Base-by-base conservation (phyloP, 2,329 filamentous ascomycete species). In the Alternaria conjuncta region DNA sequence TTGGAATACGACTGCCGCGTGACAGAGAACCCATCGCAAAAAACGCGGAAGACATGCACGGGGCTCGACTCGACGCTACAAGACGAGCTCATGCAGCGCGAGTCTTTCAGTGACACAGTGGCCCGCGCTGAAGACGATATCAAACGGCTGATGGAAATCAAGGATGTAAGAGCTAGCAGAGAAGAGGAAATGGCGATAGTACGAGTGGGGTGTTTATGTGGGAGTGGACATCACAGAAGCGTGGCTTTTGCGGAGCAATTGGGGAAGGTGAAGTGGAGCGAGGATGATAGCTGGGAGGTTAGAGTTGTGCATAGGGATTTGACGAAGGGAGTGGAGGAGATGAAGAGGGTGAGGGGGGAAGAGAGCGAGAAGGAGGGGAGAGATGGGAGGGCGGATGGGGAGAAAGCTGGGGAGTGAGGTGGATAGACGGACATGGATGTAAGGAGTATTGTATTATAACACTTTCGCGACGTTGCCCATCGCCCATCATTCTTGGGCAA, bases 1-100 rank as follows among this genome's bases (percentile, higher is more conserved):
- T 23, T 65, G 2, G 55, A 65, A 47, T 65, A 65, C 50, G 63
- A 65, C 36, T 65, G 63, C 36, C 59, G 63, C 5, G 28, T 62
- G 6, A 65, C 63, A 4, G 20, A 55, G 4, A 65, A 62, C n/a
- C 63, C 63, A 2, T n/a, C n/a, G n/a, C n/a, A n/a, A n/a, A n/a
- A n/a, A n/a, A n/a, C n/a, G n/a, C n/a, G n/a, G n/a, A n/a, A n/a
- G 28, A 58, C 55, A 49, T 49, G 51, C 51, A 65, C 63, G 1
- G 63, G 63, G 2, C 55, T 65, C 21, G 59, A 62, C 15, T 11
- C 20, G 9, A 15, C 13, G 5, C 20, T 65, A 8, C 63, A 65
- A 56, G 49, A 62, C 4, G 63, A 65, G 20, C 63, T 65, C 7
- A 62, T 65, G 63, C 8, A 23, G 3, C 63, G 63, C 5, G 30